Percentiles rank a stretch among this genome's conserved stretches.
Conservation (phyloP, 1,139 yeast species). For the Nakaseomyces kungkrabaensis region DNA sequence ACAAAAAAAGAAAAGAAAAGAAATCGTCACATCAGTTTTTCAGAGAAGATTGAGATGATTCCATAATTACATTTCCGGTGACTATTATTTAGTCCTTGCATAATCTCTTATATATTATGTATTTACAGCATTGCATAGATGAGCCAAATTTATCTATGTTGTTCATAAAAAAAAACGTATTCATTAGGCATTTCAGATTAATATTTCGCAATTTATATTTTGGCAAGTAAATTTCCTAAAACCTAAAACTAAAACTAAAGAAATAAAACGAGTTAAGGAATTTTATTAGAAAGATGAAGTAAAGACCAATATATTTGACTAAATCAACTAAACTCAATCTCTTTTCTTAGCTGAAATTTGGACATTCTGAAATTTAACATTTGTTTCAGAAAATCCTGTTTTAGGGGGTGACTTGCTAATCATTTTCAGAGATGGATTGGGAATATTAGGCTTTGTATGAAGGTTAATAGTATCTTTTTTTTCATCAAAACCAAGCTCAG, state of each 20-base stretch:
- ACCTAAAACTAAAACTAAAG: no score
- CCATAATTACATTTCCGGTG: constrained; percentile 3
- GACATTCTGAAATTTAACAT: background rate
- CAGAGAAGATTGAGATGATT: constrained; percentile 14
- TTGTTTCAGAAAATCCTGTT: constrained; percentile 12
- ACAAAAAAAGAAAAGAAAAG: constrained; percentile 6
- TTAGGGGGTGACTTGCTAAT: constrained; percentile 27
- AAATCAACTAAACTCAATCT: background rate
- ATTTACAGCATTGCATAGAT: background rate
- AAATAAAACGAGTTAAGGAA: no score
- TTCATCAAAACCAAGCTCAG: background rate
- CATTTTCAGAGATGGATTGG: constrained; percentile 11
- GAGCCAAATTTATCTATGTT: background rate
- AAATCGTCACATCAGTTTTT: constrained; percentile 14
- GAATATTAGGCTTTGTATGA: background rate
- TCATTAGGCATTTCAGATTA: background rate
- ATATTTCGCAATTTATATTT: no score
- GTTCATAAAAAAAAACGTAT: background rate
- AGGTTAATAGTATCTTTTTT: background rate
- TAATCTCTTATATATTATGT: background rate
- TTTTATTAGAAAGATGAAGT: no score
- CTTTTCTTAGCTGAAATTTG: background rate
- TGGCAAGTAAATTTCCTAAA: no score
- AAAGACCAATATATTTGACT: no score
- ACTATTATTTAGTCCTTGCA: no score